phyloP scores from a whole-genome alignment of 352 stramenopile genomes.

The Pythium brachiatum region DNA sequence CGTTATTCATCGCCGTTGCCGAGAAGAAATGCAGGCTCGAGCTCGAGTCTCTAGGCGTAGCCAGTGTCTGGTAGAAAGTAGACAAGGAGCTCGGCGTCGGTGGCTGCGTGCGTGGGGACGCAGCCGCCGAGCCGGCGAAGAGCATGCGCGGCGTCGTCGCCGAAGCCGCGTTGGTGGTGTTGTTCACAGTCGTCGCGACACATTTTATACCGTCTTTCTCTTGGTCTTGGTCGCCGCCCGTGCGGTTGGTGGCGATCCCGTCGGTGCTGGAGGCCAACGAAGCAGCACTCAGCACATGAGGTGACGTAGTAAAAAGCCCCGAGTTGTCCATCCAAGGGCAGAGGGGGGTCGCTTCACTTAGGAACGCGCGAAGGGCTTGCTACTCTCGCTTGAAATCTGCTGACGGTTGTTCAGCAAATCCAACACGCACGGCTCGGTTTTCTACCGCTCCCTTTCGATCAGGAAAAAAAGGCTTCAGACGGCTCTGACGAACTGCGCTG shows the following conservation, averaged over 20 bases:
- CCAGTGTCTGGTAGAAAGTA: slow-evolving; percentile 60
- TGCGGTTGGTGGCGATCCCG: slow-evolving; percentile 26
- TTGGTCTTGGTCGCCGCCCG: slow-evolving; percentile 20
- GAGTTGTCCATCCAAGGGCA: slow-evolving; percentile 33
- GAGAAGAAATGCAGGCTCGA: slow-evolving; percentile 30
- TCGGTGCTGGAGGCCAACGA: slow-evolving; percentile 24
- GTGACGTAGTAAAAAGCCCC: slow-evolving; percentile 15
- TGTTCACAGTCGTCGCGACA: slow-evolving; percentile 8
- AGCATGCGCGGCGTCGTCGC: slow-evolving; percentile 21
- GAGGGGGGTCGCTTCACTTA: slow-evolving; percentile 4
- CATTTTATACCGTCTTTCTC: slow-evolving; percentile 31
- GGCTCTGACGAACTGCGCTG: neutral
- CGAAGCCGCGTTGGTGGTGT: slow-evolving; percentile 14
- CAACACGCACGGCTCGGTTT: slow-evolving; percentile 22
- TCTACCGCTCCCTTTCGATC: slow-evolving; percentile 26
- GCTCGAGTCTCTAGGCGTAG: slow-evolving; percentile 56
- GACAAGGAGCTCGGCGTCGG: slow-evolving; percentile 40
- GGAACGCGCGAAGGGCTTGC: neutral
- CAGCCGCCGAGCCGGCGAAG: slow-evolving; percentile 4
- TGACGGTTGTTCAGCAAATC: slow-evolving; percentile 8
- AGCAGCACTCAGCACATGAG: slow-evolving; percentile 23
- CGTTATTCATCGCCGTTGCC: slow-evolving; percentile 18
- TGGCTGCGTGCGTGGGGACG: slow-evolving; percentile 18
- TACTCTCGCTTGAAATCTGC: slow-evolving; percentile 2
- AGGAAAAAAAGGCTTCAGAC: slow-evolving; percentile 3